Base-by-base conservation (phyloP, 352 stramenopile genomes). In the Phytophthora constricta region DNA sequence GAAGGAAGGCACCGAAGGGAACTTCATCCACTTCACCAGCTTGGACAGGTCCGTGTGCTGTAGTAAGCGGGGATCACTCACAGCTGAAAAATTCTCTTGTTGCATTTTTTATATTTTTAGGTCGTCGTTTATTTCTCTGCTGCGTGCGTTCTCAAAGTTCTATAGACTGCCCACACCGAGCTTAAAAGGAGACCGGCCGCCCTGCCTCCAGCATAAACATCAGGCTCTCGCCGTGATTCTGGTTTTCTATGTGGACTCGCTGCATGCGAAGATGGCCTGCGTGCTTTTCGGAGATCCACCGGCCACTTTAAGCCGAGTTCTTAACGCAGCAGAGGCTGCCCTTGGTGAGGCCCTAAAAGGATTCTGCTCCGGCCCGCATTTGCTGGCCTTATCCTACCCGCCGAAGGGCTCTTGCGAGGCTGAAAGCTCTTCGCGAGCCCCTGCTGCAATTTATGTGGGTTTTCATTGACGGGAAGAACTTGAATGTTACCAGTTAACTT, bases 381-480 rank as follows among this genome's bases (percentile, higher is more conserved):
- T 10, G n/a, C 4, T 57, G 50, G 50, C 50, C 50, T 22, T 26
- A 23, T 41, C 25, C 25, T n/a, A 39, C 20, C 10, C 23, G 17
- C 19, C 50, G 46, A 31, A 2, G 27, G 7, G 5, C 7, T 17
- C 20, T 57, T 5, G 31, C 28, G 4, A 25, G 23, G 3, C 16
- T 34, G 19, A 46, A 45, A 9, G 31, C 47, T 4, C 13, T 22
- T 28, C 17, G 23, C 5, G 48, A 66, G 49, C 60, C 51, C 10
- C 39, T 68, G 16, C n/a, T 68, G 5, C 19, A 34, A 17, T 50
- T 41, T 25, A 50, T 37, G 26, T 68, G 49, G 49, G 50, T 50
- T 1, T 68, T 68, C 22, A 48, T 55, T 13, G 60, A 68, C 20
- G 49, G 51, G 1, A 68, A 68, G 41, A 61, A 68, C 49, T 53